Evolutionary conservation across 1,284 basidiomycete genomes (phyloP), one percentile per base, ranked within the genome.

Genomic region (Stygiomarasmius scandens): DNA sequence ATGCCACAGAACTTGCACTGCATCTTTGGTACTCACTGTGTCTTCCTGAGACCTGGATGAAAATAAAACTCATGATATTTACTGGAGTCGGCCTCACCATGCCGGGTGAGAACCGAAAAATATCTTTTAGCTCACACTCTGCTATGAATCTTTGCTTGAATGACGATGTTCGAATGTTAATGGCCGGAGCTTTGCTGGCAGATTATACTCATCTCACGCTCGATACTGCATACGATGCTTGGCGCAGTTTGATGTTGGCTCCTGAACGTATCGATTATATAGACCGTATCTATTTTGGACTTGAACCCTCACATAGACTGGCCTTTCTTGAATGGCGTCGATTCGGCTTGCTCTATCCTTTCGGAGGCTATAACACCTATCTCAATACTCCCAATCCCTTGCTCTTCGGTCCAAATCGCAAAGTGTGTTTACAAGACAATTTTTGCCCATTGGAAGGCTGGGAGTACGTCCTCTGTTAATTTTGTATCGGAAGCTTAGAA

Each of bases 391-490:
- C 27, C 3, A 54, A 54, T 47, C 41, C 10, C 5, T 11, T 11
- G 16, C n/a, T 53, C 32, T 23, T 52, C 19, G 36, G 20, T 19
- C 41, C 11, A 27, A 12, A 10, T 10, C 71, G 73, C 0, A 36
- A 62, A 22, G 76, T 72, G 71, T 57, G 72, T 36, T 64, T 69
- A 45, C 61, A 62, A 14, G 68, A 72, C 34, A 55, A 58, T 24
- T 69, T 69, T 6, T 66, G 69, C 57, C 77, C 77, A 6, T 65
- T 78, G 3, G 61, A 68, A 8, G 69, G 67, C 16, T 80, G 78
- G 77, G 67, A 75, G 75, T 78, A 63, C 54, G 76, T 72, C 16
- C 14, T 8, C n/a, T 36, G 23, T 20, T 55, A 49, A 12, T 22
- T 12, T 49, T 46, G 19, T 5, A 8, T 14, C 47, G 50, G 54